Evolutionary conservation across 768 basidiomycete species (phyloP), one percentile per base, ranked within the genome.

Genomic region (Leccinum variicolor): DNA sequence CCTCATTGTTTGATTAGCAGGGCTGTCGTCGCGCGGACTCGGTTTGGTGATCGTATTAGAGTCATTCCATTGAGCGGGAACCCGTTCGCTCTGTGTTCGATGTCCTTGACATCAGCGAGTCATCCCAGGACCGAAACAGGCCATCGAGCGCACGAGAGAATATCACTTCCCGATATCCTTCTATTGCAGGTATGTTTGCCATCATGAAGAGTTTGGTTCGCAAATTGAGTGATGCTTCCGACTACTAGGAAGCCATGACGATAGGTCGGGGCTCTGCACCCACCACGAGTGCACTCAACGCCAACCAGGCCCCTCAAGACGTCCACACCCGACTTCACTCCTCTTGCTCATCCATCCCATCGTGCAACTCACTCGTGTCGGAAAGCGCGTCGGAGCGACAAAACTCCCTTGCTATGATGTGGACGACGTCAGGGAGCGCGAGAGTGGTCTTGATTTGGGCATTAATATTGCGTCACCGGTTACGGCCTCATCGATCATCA

Each of bases 321-420:
- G 29, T 57, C 41, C 62, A 64, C 36, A 14, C 60, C 14, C 65
- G 66, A 34, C 41, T 59, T 25, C 68, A 67, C 41, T 51, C 66
- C 26, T 67, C 73, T 3, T 66, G 74, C 57, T 31, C 74, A 14
- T 69, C 74, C 33, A 60, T 71, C 15, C 70, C 72, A 6, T 67
- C 72, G 9, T 71, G 75, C 25, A 80, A 74, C 34, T 77, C 75
- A 0, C 74, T 77, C 45, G 73, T 78, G 41, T 72, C 75, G 1
- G 81, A 82, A 62, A 80, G 70, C 57, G 75, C 76, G 2, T 73
- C 73, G 11, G 81, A 80, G 53, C 71, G 74, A 47, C 72, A 77
- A 26, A 69, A 76, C 17, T 66, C 73, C n/a, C 69, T 66, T 8
- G 77, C 78, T n/a, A 67, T 75, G 29, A 23, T 23, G 23, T 23